Evolutionary conservation across 441 rosid species (phyloP).

Genomic region (Euphorbia schlechtendalii): DNA sequence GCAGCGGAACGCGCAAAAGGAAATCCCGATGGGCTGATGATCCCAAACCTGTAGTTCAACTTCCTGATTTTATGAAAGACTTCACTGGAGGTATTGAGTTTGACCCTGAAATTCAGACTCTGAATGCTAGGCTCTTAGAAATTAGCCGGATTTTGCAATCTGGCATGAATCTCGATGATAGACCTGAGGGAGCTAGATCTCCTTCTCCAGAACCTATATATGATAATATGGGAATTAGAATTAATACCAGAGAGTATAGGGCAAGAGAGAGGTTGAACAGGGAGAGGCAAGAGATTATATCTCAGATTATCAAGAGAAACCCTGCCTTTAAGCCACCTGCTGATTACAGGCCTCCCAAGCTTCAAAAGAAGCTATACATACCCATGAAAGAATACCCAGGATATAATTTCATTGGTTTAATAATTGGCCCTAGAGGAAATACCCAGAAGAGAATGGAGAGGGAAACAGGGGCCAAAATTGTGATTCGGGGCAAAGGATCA

Average conservation of each 20-base stretch:
- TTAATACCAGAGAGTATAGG: conserved; percentile 77
- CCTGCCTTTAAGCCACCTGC: conserved; percentile 97
- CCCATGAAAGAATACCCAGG: conserved; percentile 93
- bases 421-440: conserved; percentile 93
- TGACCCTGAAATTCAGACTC: conserved; percentile 80
- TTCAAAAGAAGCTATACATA: conserved; percentile 87
- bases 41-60: conserved; percentile 71
- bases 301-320: conserved; percentile 80
- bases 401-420: conserved; percentile 81
- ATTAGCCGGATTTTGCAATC: conserved; percentile 76
- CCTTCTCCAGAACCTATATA: conserved; percentile 95
- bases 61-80: conserved; percentile 93
- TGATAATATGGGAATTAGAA: conserved; percentile 87
- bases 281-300: conserved; percentile 86
- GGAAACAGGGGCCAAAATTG: conserved; percentile 94
- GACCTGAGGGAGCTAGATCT: conserved; percentile 86
- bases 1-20: conserved; percentile 59
- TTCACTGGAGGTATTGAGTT: conserved; percentile 87
- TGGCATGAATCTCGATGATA: conserved; percentile 73
- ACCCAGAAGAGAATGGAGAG: conserved; percentile 98
- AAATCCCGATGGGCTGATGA: conserved; percentile 94
- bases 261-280: conserved; percentile 78
- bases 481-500: conserved; percentile 91
- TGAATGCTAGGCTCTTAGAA: conserved; percentile 77
- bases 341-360: conserved; percentile 91